Evolutionary conservation across 495 filamentous ascomycete species (phyloP), one percentile per base, ranked within the genome.

Genomic region (Cercophora scortea): DNA sequence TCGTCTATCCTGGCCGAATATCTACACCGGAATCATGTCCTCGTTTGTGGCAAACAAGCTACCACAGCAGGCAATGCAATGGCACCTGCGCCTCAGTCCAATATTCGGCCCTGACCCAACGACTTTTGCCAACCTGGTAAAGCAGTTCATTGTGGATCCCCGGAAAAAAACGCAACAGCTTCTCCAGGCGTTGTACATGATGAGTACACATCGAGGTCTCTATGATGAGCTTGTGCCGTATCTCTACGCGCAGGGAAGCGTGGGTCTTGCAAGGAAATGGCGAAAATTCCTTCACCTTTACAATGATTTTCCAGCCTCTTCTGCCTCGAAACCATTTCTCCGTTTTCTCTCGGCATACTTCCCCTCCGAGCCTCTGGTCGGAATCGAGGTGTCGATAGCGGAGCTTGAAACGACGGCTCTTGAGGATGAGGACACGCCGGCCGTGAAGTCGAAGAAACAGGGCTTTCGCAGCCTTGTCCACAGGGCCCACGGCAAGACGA

Each of bases 171-270:
- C 43, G 36, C 52, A 61, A 15, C 46, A 56, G 2, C 62, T 61
- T 1, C 61, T 78, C 8, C 57, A 62, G 59, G 53, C 68, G 46
- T 46, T 86, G 67, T 74, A 82, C 67, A 52, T 61, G 45, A n/a
- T 77, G 72, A 64, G 81, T 68, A 59, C 63, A 34, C 58, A 78
- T 60, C 78, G 76, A 47, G 64, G 73, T 32, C 65, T 88, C 3
- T 91, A 91, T 60, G 78, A 79, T 32, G 66, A 64, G 5, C 58
- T 85, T 18, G 75, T 94, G 10, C 73, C 79, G 7, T 66, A 65
- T n/a, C 65, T 89, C 1, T 75, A 79, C 52, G 56, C 67, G 6
- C 53, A 71, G 13, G 78, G 78, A 4, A 60, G 71, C 35, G 74
- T 72, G 16, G 59, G 71, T 3, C 52, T 79, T 13, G 84, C 83